Conservation (phyloP, 768 basidiomycete genomes). For the Brasilioporus rufonigricans region DNA sequence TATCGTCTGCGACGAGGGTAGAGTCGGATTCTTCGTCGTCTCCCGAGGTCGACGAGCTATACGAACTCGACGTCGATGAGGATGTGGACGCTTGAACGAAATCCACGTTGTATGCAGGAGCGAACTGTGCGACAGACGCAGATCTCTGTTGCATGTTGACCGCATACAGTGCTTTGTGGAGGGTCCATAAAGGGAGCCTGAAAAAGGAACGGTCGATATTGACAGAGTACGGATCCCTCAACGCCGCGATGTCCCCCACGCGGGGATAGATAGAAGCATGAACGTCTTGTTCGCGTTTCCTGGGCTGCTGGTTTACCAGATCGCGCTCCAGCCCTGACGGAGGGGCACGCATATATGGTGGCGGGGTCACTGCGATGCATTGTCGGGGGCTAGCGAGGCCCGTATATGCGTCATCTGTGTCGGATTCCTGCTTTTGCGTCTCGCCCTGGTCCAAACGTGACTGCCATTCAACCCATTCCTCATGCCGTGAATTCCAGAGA, state of each 20-base stretch:
- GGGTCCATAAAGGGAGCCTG: constrained; percentile 59
- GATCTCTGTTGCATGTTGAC: constrained; percentile 48
- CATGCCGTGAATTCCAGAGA: constrained; percentile 59
- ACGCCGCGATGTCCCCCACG: constrained; percentile 55
- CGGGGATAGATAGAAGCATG: constrained; percentile 48
- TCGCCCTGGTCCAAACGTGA: constrained; percentile 10
- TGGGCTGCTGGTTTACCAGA: constrained; percentile 7
- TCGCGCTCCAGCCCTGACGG: constrained; percentile 35
- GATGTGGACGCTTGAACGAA: constrained; percentile 13
- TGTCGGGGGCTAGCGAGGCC: constrained; percentile 17
- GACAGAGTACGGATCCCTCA: constrained; percentile 56
- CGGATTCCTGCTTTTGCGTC: background rate
- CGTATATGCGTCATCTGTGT: constrained; percentile 26
- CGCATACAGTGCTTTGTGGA: constrained; percentile 64
- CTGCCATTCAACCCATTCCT: constrained; percentile 45
- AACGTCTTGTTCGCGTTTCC: constrained; percentile 12
- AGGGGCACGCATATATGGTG: constrained; percentile 20
- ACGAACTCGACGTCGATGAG: constrained; percentile 18
- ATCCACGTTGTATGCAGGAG: constrained; percentile 16
- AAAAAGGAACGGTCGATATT: constrained; percentile 61
- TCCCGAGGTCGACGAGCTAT: constrained; percentile 12
- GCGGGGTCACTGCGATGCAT: background rate
- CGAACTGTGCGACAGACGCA: background rate
- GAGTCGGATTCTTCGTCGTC: constrained; percentile 48
- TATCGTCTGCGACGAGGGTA: constrained; percentile 54